Conservation (phyloP, 345 rosid genomes). For the Euphorbia pulcherrima region DNA sequence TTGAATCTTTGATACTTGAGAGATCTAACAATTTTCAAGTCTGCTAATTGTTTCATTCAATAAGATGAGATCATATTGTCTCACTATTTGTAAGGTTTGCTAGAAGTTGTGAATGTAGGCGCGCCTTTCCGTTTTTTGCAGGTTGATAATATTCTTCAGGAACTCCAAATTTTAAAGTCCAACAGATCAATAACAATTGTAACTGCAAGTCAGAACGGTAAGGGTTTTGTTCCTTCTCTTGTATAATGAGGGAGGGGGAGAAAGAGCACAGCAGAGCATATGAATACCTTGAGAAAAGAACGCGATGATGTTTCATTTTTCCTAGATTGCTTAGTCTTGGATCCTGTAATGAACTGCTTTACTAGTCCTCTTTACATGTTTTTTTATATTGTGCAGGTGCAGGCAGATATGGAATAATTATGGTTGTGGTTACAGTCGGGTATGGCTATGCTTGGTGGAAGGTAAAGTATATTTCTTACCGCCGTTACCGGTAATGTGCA, state of each 20-base stretch:
- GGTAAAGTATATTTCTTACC: constrained; percentile 34
- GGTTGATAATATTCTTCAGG: constrained; percentile 71
- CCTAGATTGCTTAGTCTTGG: neutral
- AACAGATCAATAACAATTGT: constrained; percentile 65
- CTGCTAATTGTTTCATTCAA: constrained; percentile 7
- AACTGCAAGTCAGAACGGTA: constrained; percentile 68
- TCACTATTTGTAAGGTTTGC: constrained; percentile 7
- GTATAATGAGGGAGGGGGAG: neutral
- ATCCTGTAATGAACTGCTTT: neutral
- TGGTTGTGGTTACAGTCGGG: constrained; percentile 54
- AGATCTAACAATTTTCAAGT: neutral
- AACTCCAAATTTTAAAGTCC: constrained; percentile 56
- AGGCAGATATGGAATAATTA: constrained; percentile 41
- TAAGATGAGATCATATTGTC: neutral
- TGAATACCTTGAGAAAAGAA: neutral
- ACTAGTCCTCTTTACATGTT: neutral
- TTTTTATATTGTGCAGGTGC: constrained; percentile 40
- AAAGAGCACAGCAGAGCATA: neutral
- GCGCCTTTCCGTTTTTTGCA: constrained; percentile 24
- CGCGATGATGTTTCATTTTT: neutral
- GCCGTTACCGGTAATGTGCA: neutral
- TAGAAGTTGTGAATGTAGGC: constrained; percentile 9
- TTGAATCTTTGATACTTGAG: constrained; percentile 5
- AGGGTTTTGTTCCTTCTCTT: constrained; percentile 15
- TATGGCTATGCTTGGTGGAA: constrained; percentile 83